Evolutionary conservation across 768 basidiomycete species (phyloP), one percentile per base, ranked within the genome.

Genomic region (Leucogyrophana mollusca): DNA sequence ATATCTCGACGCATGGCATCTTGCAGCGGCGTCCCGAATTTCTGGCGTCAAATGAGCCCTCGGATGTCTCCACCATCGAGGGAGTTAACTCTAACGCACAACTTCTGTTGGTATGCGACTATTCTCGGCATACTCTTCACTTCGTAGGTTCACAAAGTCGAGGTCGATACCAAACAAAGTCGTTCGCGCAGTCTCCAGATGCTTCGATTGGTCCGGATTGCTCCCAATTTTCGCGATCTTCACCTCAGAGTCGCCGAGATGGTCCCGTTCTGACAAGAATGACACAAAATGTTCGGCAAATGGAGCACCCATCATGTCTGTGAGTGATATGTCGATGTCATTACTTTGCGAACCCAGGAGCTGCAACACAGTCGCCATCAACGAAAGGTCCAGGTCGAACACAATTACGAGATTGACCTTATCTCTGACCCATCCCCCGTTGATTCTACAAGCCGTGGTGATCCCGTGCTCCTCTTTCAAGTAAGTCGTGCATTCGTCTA

Each of bases 371-470:
- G 41, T 47, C 40, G 16, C 22, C 11, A 53, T 54, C 48, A 62
- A 48, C 45, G 45, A 55, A 42, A 20, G 49, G 33, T 40, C 40
- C 22, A 40, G 27, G 14, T 22, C 42, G 22, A 20, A 33, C 33
- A 34, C 47, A 7, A 41, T 30, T 34, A 23, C 41, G 49, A 54
- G 21, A 63, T 70, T 55, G 50, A 94, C 95, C 85, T 99, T 99
- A 67, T 99, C 96, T 58, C 96, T 76, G 36, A 98, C 96, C 96
- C 96, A 99, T 16, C 96, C 96, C 14, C 96, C 96, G 9, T 94
- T 96, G 38, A 99, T 90, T 54, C 96, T 78, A 62, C 95, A 95
- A 1, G 80, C 76, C 0, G 82, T 83, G 4, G 67, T 64, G 17
- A 82, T 72, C 9, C 73, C 75, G 41, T 80, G 73, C 25, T 77